These are phyloP conservation scores for Emydomyces testavorans DNA, from an alignment of 2,329 filamentous ascomycete species.

Conservation along the genomic window DNA sequence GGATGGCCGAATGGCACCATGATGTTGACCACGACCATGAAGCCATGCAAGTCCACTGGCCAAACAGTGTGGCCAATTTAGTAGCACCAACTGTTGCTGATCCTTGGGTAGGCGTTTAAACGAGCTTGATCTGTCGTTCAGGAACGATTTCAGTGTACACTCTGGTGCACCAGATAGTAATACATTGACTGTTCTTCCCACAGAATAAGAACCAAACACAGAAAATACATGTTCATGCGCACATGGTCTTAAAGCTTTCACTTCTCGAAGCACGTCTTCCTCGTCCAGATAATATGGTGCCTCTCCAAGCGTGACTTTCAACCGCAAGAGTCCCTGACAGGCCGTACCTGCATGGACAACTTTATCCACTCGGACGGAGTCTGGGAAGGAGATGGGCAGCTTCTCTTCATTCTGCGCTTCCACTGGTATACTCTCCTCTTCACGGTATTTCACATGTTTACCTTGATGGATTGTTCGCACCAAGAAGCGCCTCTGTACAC, in stretches of 20 bases:
- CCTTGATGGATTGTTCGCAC: constrained; percentile 46
- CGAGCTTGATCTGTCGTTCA: constrained; percentile 30
- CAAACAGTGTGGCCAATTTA: constrained; percentile 41
- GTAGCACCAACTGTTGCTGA: constrained; percentile 31
- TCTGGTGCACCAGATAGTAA: constrained; percentile 35
- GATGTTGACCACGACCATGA: constrained; percentile 44
- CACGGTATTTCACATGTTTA: constrained; percentile 47
- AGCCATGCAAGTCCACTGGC: constrained; percentile 46
- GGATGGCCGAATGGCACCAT: constrained; percentile 48
- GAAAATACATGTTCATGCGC: constrained; percentile 37
- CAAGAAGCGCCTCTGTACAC: constrained; percentile 48
- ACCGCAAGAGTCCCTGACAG: constrained; percentile 29
- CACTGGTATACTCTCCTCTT: constrained; percentile 47
- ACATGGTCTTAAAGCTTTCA: constrained; percentile 29
- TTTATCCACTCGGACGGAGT: constrained; percentile 32
- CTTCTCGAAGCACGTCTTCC: constrained; percentile 32
- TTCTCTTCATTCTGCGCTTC: constrained; percentile 24
- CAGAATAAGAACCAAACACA: constrained; percentile 36
- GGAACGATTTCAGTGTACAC: constrained; percentile 33
- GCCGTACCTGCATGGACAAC: constrained; percentile 31
- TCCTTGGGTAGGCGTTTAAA: constrained; percentile 36
- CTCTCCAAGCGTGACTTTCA: constrained; percentile 29
- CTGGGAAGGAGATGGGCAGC: constrained; percentile 26
- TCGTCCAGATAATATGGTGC: constrained; percentile 31
- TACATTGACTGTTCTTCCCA: constrained; percentile 33